Evolutionary conservation across 2,329 filamentous ascomycete species (phyloP).

Genomic region (Sphaerulina musiva): DNA sequence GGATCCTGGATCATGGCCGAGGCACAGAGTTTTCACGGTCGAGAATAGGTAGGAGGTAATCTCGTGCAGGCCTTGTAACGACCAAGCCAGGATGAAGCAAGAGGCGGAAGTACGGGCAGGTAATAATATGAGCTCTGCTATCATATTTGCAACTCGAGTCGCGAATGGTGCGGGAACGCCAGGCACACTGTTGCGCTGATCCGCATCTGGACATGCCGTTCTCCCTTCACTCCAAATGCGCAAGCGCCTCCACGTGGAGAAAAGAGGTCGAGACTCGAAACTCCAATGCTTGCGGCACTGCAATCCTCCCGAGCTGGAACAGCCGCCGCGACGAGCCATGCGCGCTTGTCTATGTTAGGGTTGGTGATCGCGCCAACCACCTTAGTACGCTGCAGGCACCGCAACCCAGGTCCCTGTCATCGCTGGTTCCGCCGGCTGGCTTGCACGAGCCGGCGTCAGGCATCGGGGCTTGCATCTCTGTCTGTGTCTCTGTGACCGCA

Average conservation of each 20-base stretch:
- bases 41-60: neutral
- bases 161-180: constrained; percentile 6
- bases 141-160: constrained; percentile 14
- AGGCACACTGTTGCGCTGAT: constrained; percentile 17
- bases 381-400: constrained; percentile 21
- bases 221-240: neutral
- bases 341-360: constrained; percentile 8
- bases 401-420: constrained; percentile 17
- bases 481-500: constrained; percentile 19
- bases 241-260: constrained; percentile 18
- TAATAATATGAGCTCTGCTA: constrained; percentile 9
- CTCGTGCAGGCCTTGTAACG: neutral
- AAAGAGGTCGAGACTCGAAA: constrained; percentile 11
- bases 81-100: constrained; percentile 6
- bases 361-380: constrained; percentile 17
- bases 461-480: constrained; percentile 10
- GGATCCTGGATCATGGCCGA: neutral
- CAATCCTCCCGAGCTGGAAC: constrained; percentile 3
- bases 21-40: constrained; percentile 1
- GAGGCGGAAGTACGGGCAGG: neutral
- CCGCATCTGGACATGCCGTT: constrained; percentile 15
- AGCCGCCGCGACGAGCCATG: constrained; percentile 13
- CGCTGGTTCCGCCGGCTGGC: constrained; percentile 13
- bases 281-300: constrained; percentile 12
- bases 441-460: constrained; percentile 20